Evolutionary conservation across 352 stramenopile species (phyloP).

Genomic region (Globisporangium spinosum): DNA sequence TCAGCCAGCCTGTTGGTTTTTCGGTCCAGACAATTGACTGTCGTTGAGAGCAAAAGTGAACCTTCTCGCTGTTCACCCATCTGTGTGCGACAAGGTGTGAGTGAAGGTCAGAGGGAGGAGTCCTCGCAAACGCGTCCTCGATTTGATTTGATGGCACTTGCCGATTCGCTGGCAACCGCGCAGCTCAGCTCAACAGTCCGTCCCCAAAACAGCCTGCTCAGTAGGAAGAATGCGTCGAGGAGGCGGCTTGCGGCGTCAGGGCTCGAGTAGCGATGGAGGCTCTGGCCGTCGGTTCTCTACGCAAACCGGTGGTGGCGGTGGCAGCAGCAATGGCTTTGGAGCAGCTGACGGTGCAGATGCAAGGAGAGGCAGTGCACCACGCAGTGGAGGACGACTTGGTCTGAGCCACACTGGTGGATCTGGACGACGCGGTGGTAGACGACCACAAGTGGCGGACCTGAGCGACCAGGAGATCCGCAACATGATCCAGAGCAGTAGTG

Average conservation of each 20-base stretch:
- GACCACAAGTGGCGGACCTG: conserved; percentile 1
- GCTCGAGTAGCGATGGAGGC: conserved; percentile 2
- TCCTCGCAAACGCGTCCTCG: not conserved
- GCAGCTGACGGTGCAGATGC: not conserved
- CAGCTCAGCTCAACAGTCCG: too few relatives aligned
- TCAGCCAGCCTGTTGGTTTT: not conserved
- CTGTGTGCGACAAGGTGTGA: not conserved
- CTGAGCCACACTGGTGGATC: not conserved
- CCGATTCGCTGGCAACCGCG: not conserved
- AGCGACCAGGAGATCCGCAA: conserved; percentile 18
- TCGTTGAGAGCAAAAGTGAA: not conserved
- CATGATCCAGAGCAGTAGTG: conserved; percentile 12
- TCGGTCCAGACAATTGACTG: not conserved
- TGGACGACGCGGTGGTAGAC: conserved; percentile 1
- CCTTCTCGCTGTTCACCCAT: not conserved
- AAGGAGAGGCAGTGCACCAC: not conserved
- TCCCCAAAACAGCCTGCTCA: too few relatives aligned
- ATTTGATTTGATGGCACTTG: not conserved
- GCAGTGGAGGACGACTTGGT: not conserved
- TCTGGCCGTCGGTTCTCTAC: conserved; percentile 3
- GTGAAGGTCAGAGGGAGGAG: conserved; percentile 3
- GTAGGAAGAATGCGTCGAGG: conserved; percentile 13
- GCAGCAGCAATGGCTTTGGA: not conserved
- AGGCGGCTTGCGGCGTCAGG: conserved; percentile 4
- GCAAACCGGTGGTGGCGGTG: not conserved